Evolutionary conservation across 139 green algal species (phyloP), one percentile per base, ranked within the genome.

Genomic region (Micractinium sp.): DNA sequence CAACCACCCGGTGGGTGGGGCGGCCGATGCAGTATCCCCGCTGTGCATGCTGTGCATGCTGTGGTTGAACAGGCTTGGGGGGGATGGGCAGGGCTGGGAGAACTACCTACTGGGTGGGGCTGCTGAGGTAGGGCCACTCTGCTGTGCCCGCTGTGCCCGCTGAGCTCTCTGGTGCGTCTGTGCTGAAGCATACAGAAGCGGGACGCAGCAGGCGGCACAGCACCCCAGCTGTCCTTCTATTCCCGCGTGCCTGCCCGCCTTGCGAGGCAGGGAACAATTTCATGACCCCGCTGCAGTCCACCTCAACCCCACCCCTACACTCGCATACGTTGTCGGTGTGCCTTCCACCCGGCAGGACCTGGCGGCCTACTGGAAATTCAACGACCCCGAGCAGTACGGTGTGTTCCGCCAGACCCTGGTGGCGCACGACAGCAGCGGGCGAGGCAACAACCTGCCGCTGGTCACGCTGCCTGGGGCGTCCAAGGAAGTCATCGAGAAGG

Each of bases 291-390:
- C 73, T 79, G 73, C n/a, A 23, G 33, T 15, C 5, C 74, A n/a
- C 35, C 74, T 27, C 25, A 78, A 5, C 71, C 29, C 19, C 25
- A 22, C 25, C 25, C 29, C 3, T 78, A 7, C 71, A 27, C 71
- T 56, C 47, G 9, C 9, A 56, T 56, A 16, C 38, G n/a, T 33
- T 33, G 1, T 31, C n/a, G n/a, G 19, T 56, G 63, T 71, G 63
- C 12, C 14, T 71, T 71, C 1, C 81, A 7, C 82, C 38, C 56
- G 61, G 86, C 85, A 88, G 35, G 92, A 96, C 80, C 91, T 98
- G 74, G 93, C 96, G 23, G 95, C 96, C 3, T 98, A 96, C 87
- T 98, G 96, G 96, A 93, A 96, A 41, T 98, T 98, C 90, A 95
- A 98, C 86, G 96, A 98, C 86, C 93, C 93, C 29, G 92, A 91